phyloP scores from a whole-genome alignment of 257 asterid species.

The Coffea canephora region DNA sequence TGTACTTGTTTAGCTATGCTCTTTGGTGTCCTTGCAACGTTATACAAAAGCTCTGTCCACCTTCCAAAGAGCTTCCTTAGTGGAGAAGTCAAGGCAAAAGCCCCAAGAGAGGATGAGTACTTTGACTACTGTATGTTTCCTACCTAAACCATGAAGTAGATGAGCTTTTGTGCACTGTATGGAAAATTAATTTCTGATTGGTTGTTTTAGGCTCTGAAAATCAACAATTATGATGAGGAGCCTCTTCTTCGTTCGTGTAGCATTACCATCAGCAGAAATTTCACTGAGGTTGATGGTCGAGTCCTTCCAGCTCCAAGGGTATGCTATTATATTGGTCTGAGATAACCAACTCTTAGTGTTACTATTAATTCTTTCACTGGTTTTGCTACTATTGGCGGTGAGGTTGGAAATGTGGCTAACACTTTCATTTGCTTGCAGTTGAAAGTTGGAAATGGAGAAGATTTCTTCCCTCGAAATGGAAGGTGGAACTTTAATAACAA shows the following conservation, averaged over 20 bases:
- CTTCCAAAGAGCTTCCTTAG: slow-evolving; percentile 74
- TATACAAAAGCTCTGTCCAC: slow-evolving; percentile 75
- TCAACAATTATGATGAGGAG: slow-evolving; percentile 71
- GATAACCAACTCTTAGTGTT: slow-evolving; percentile 3
- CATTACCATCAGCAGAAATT: slow-evolving; percentile 52
- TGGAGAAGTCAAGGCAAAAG: slow-evolving; percentile 87
- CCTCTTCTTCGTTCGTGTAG: slow-evolving; percentile 81
- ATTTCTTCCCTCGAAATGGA: slow-evolving; percentile 70
- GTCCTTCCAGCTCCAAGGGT: slow-evolving; percentile 84
- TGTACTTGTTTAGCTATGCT: slow-evolving; percentile 50
- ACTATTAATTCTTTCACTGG: background rate
- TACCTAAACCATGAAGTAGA: background rate
- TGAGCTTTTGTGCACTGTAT: background rate
- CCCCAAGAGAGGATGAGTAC: slow-evolving; percentile 82
- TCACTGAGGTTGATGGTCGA: slow-evolving; percentile 88
- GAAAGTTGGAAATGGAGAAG: slow-evolving; percentile 84
- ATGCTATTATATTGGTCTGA: background rate
- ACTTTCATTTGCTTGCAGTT: slow-evolving; percentile 45
- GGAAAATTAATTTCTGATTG: slow-evolving; percentile 12
- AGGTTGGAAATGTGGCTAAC: background rate
- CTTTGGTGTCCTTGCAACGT: slow-evolving; percentile 76
- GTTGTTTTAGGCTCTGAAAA: slow-evolving; percentile 66
- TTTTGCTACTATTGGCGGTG: background rate
- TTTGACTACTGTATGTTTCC: slow-evolving; percentile 53
- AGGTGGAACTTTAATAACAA: slow-evolving; percentile 86